A percentile compares a stretch with the other conserved stretches of the same genome.
phyloP scores from a whole-genome alignment of 495 filamentous ascomycete genomes.

The Talaromyces proteolyticus region DNA sequence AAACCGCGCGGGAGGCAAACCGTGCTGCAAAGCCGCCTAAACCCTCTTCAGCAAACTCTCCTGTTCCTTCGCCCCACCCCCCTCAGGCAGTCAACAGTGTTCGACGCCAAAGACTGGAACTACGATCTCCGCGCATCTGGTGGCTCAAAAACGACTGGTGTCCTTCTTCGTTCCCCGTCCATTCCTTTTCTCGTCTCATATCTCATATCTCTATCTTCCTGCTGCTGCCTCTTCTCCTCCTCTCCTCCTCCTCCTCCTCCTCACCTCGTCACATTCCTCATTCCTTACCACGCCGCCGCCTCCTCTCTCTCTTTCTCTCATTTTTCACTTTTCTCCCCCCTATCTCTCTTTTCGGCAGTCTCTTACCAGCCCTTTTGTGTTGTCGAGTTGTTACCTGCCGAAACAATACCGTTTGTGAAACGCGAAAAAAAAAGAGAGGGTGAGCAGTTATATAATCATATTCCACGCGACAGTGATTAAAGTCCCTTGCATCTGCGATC shows the following conservation, averaged over 20 bases:
- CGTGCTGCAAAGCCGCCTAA: too few relatives aligned
- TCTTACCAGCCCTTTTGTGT: neutral
- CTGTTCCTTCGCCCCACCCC: neutral
- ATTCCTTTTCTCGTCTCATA: neutral
- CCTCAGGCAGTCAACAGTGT: neutral
- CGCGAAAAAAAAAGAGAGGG: too few relatives aligned
- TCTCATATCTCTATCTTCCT: neutral
- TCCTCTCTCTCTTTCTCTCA: neutral
- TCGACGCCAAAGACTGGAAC: neutral
- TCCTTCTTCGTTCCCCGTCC: neutral
- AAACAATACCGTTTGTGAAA: too few relatives aligned
- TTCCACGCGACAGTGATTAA: neutral
- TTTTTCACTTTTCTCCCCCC: neutral
- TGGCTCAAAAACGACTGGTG: too few relatives aligned
- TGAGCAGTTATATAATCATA: too few relatives aligned
- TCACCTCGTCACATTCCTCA: slow-evolving; percentile 4
- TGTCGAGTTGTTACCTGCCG: neutral
- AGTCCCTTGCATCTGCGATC: neutral
- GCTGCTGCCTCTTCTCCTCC: neutral
- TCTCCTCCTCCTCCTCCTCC: neutral
- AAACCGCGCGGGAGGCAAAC: too few relatives aligned
- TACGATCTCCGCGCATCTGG: neutral
- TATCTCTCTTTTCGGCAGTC: neutral
- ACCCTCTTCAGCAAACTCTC: neutral
- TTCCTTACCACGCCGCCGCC: neutral